Conservation (phyloP, 345 rosid species). For the Cardamine chenopodiifolia region DNA sequence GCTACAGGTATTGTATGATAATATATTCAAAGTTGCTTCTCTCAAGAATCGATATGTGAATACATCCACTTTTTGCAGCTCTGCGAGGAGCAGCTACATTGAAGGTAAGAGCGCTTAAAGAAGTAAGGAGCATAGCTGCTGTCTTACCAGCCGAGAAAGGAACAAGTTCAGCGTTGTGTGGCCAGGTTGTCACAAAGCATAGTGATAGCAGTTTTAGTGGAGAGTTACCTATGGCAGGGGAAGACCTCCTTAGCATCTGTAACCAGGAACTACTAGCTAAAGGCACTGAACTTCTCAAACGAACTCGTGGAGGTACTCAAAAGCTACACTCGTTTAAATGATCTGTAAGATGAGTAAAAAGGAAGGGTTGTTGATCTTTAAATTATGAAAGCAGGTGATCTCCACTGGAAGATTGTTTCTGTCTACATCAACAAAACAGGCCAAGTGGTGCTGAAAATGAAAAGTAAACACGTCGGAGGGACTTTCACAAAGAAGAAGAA, state of each 20-base stretch:
- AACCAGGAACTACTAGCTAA: conserved; percentile 76
- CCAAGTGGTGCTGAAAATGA: conserved; percentile 85
- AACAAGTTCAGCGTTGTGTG: conserved; percentile 48
- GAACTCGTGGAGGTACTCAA: conserved; percentile 78
- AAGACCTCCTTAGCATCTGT: conserved; percentile 58
- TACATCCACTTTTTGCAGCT: conserved; percentile 49
- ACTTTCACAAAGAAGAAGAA: conserved; percentile 88
- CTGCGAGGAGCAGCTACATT: conserved; percentile 91
- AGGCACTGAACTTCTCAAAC: conserved; percentile 85
- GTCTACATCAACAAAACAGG: conserved; percentile 70
- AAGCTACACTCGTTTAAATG: not conserved
- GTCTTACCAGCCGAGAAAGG: conserved; percentile 77
- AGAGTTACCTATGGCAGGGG: conserved; percentile 59
- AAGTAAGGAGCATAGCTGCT: conserved; percentile 74
- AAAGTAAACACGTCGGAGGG: conserved; percentile 82
- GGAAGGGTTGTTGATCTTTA: conserved; percentile 2
- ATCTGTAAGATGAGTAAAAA: not conserved
- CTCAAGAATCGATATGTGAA: not conserved
- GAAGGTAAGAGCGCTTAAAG: conserved; percentile 88
- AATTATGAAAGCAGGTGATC: conserved; percentile 64
- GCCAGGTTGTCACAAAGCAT: conserved; percentile 45
- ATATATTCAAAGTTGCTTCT: not conserved
- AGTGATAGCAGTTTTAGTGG: conserved; percentile 52
- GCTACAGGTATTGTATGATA: conserved; percentile 68
- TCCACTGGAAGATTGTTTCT: conserved; percentile 93